Evolutionary conservation across 257 asterid genomes (phyloP).

Genomic region (Petunia secreta): DNA sequence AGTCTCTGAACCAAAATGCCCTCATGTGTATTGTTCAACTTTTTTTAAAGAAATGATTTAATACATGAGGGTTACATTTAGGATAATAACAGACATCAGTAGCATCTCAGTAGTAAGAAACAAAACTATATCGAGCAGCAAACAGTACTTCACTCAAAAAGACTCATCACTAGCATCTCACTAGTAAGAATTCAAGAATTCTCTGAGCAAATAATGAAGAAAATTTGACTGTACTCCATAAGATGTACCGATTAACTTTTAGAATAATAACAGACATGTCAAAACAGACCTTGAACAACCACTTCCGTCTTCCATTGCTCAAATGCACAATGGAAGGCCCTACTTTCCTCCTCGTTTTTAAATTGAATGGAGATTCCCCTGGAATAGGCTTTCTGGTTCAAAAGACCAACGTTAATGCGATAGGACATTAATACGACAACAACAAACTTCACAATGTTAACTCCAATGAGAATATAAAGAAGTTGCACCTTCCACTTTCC

Average conservation of each 20-base stretch:
- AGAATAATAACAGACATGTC: not conserved
- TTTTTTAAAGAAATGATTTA: too few relatives aligned
- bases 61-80: too few relatives aligned
- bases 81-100: too few relatives aligned
- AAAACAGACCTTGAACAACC: slow-evolving; percentile 70
- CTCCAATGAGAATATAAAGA: not conserved
- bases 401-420: slow-evolving; percentile 37
- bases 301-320: slow-evolving; percentile 89
- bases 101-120: not conserved
- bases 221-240: not conserved
- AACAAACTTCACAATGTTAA: slow-evolving; percentile 27
- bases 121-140: not conserved
- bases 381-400: slow-evolving; percentile 85
- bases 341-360: slow-evolving; percentile 86
- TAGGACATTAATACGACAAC: not conserved
- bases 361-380: slow-evolving; percentile 87
- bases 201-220: not conserved
- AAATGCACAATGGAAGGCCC: slow-evolving; percentile 89
- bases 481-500: not conserved
- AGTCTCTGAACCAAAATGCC: too few relatives aligned
- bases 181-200: not conserved
- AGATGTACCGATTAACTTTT: not conserved
- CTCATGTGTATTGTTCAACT: too few relatives aligned
- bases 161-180: not conserved
- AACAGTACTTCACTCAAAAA: not conserved